These are phyloP conservation scores for Agrostemma githago DNA, from an alignment of 148 eudicot genomes.

Conservation along the genomic window DNA sequence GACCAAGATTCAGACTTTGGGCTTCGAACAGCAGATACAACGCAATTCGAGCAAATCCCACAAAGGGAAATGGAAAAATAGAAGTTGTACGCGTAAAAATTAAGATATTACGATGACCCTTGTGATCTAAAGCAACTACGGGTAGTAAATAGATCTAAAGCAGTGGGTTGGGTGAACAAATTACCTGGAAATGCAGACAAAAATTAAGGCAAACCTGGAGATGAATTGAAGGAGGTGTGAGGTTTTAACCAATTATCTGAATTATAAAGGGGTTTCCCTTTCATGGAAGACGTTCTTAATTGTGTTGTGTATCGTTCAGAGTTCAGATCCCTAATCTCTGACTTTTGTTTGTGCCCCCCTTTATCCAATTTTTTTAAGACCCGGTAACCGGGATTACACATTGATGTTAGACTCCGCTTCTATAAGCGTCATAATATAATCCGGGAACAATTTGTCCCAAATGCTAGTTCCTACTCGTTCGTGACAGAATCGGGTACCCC, in stretches of 20 bases:
- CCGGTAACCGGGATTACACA: no score
- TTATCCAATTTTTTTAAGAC: no score
- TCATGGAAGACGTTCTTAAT: no score
- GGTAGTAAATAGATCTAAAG: neutral
- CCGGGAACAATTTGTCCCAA: no score
- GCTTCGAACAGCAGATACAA: neutral
- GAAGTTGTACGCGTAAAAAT: neutral
- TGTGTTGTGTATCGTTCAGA: no score
- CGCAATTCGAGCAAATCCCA: neutral
- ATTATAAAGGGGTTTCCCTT: no score
- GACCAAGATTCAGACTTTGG: neutral
- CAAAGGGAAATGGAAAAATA: neutral
- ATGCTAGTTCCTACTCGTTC: no score
- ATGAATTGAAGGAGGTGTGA: neutral
- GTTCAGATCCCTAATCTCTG: no score
- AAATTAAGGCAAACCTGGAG: constrained; percentile 9
- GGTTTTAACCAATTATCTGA: neutral
- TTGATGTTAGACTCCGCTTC: no score
- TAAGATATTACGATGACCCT: neutral
- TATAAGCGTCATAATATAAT: no score
- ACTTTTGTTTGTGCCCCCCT: no score
- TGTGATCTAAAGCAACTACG: neutral
- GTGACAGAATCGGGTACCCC: no score
- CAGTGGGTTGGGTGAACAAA: constrained; percentile 8
- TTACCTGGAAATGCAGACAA: constrained; percentile 7